These are phyloP conservation scores for Geotrichum cucujoidarum DNA, from an alignment of 1,139 yeast genomes.

Conservation along the genomic window DNA sequence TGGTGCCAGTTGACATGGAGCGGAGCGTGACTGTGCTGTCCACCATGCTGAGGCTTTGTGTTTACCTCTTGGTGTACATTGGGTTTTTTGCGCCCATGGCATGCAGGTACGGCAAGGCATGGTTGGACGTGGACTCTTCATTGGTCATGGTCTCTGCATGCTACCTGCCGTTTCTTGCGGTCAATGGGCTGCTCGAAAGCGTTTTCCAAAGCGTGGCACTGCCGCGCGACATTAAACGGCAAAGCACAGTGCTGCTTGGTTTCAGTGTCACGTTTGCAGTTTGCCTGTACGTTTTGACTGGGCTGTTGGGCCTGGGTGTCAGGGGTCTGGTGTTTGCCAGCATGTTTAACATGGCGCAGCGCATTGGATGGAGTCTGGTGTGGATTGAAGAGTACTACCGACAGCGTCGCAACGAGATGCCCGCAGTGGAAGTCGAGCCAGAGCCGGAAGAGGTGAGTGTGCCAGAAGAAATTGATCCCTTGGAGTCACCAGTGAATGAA, in stretches of 20 bases:
- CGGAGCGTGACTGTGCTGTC: constrained; percentile 45
- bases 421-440: too few relatives aligned
- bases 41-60: constrained; percentile 47
- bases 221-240: constrained; percentile 55
- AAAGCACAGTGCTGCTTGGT: constrained; percentile 35
- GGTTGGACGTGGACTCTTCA: constrained; percentile 53
- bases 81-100: constrained; percentile 56
- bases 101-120: constrained; percentile 52
- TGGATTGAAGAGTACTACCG: constrained; percentile 31
- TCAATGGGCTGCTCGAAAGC: constrained; percentile 89
- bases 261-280: constrained; percentile 36
- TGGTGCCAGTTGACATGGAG: constrained; percentile 34
- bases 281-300: constrained; percentile 36
- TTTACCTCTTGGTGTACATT: constrained; percentile 49
- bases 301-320: constrained; percentile 36
- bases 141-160: constrained; percentile 67
- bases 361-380: constrained; percentile 37
- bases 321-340: constrained; percentile 42
- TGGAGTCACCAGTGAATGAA: too few relatives aligned
- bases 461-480: too few relatives aligned
- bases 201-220: constrained; percentile 74
- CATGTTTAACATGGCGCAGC: constrained; percentile 38
- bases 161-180: constrained; percentile 78
- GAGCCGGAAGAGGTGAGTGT: too few relatives aligned
- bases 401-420: too few relatives aligned